These are phyloP conservation scores for Aspergillus biplanus DNA, from an alignment of 495 filamentous ascomycete genomes.

Conservation along the genomic window DNA sequence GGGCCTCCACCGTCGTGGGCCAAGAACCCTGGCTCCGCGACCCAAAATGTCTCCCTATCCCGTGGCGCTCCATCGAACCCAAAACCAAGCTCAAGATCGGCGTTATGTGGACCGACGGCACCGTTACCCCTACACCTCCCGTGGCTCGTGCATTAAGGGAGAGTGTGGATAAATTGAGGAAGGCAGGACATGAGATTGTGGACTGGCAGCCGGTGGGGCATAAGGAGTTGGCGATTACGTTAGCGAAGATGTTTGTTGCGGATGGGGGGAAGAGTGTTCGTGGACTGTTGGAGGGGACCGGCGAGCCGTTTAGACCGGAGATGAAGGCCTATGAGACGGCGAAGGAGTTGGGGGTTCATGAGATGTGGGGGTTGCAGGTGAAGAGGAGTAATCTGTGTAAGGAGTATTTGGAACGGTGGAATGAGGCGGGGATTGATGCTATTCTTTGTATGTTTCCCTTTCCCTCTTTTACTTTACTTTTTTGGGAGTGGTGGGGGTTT, in stretches of 20 bases:
- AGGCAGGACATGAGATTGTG: conserved; percentile 13
- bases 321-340: conserved; percentile 39
- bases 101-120: conserved; percentile 9
- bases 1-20: conserved; percentile 12
- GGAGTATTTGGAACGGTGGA: conserved; percentile 53
- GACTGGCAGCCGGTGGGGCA: conserved; percentile 10
- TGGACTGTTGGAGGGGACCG: conserved; percentile 42
- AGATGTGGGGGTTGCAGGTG: conserved; percentile 43
- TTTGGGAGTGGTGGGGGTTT: not conserved
- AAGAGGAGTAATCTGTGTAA: conserved; percentile 42
- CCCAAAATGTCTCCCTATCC: conserved; percentile 15
- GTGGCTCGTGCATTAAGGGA: conserved; percentile 9
- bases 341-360: conserved; percentile 32
- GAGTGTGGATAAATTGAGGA: conserved; percentile 6
- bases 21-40: conserved; percentile 17
- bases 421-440: conserved; percentile 16
- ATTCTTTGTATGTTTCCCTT: conserved; percentile 17
- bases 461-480: not conserved
- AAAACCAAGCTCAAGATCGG: conserved; percentile 9
- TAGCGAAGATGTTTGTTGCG: conserved; percentile 8
- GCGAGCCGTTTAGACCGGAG: conserved; percentile 55
- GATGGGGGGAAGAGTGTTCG: conserved; percentile 11
- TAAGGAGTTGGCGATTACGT: not conserved
- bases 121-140: conserved; percentile 8
- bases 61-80: not conserved